Evolutionary conservation across 1,139 yeast genomes (phyloP), one percentile per base, ranked within the genome.

Genomic region (Arxiozyma slooffiae): DNA sequence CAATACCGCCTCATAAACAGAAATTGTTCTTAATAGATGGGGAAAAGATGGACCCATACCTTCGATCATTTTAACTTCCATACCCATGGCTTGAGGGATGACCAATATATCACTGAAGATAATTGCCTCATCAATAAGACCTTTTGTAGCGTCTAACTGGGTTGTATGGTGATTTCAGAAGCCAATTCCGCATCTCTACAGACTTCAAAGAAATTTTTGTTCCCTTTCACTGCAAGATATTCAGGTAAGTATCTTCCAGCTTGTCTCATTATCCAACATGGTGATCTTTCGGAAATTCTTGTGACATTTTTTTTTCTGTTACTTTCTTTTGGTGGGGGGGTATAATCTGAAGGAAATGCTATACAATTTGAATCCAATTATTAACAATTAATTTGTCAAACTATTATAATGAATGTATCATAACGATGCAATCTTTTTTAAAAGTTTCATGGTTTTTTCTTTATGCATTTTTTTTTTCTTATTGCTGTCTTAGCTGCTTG

Each of bases 81-180:
- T 87, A 20, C 98, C 98, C 90, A 92, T 85, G 7, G 97, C 98
- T 71, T 92, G 98, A 2, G 99, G 99, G 51, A 92, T 85, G 42
- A 92, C 98, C 55, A 92, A 75, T 60, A 92, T 92, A 67, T 92
- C 99, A 63, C 92, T 82, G 71, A 94, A 92, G 54, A 92, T 92
- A 60, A 92, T 92, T 9, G 98, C 98, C 3, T 97, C 98, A 65
- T 92, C 98, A 49, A 92, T 77, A 52, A 89, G 75, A 0, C 96
- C 97, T 50, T n/a, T 83, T 83, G 63, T 81, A 92, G 61, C 87
- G 95, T 52, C 84, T 88, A 49, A 92, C 79, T 8, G 99, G n/a
- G 99, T 70, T 92, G 98, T 57, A 94, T 89, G 1, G 99, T 92
- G 64, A 92, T 88, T 53, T 79, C 92, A 41, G 95, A 81, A 1